Conservation (phyloP, 148 eudicot species). For the Rhododendron molle region DNA sequence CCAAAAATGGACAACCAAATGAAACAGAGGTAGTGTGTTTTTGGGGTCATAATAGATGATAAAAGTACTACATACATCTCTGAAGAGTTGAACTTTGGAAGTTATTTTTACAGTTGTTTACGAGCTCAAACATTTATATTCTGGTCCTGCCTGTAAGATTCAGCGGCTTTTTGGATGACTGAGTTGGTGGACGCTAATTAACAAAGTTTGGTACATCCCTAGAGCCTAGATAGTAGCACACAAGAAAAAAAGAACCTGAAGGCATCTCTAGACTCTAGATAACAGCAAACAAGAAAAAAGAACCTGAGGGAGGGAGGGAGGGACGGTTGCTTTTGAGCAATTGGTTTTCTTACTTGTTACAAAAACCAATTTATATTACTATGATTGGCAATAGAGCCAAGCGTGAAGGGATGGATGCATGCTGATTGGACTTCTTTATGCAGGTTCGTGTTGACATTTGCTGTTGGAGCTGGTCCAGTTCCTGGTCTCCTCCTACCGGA, state of each 20-base stretch:
- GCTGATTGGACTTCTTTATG: constrained; percentile 19
- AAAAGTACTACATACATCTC: background rate
- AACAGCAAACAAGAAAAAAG: background rate
- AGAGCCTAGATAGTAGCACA: background rate
- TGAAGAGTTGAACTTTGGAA: background rate
- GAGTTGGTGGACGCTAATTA: background rate
- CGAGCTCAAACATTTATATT: background rate
- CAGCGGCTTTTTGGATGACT: background rate
- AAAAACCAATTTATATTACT: background rate
- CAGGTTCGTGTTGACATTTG: constrained; percentile 89
- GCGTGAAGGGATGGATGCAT: background rate
- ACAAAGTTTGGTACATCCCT: background rate
- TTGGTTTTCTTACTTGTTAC: background rate
- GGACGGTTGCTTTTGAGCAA: background rate
- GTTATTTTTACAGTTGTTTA: background rate
- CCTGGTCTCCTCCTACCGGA: constrained; percentile 88
- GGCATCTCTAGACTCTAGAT: background rate
- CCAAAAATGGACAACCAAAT: background rate
- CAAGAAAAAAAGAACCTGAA: background rate
- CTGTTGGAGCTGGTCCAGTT: constrained; percentile 95
- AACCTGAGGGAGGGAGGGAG: background rate
- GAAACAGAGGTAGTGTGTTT: background rate
- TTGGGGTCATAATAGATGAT: background rate
- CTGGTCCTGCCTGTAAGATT: background rate
- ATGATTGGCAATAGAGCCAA: background rate